Base-by-base conservation (phyloP, 225 moss, liverwort and hornwort species). In the Pseudoscleropodium purum region DNA sequence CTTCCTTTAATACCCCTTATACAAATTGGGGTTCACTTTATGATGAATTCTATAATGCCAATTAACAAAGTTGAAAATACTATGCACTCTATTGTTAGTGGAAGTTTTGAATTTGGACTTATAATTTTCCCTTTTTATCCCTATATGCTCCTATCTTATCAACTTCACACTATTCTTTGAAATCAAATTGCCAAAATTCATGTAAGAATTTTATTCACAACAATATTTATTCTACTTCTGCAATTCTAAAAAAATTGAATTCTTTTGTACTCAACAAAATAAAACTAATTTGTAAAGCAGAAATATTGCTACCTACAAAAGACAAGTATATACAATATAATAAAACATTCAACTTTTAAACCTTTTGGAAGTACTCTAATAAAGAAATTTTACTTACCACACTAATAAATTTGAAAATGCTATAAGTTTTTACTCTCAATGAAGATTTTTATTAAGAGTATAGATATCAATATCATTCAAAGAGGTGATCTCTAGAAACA, bases 1-100 rank as follows among this genome's bases (percentile, higher is more conserved):
- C 16, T 64, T 64, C 7, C 4, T 64, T 0, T 7, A 1, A 7
- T 7, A 64, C 16, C 8, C 30, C 64, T 64, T 1, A 0, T 64
- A 64, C 31, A 31, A 64, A 31, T 0, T 31, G 1, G 16, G 15
- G 16, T 31, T 31, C 8, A 61, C 31, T 64, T 15, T 64, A 30
- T 15, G 15, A 63, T 29, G 30, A 63, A 63, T 4, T 63, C 63
- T 30, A 27, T 27, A 18, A 34, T 34, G 34, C 34, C 67, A 37
- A 67, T 7, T 21, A 11, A 37, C 21, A 37, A 37, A 68, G 10
- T 68, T 37, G 11, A 37, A 4, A 37, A 37, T 68, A 20, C 20
- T 68, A 20, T 68, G 4, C 37, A 68, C 20, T 68, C 11, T 68
- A 37, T 20, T 68, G 20, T 6, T 21, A 12, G 11, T 0, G 1